Evolutionary conservation across 208 protist species (phyloP).

Genomic region (Acanthamoeba royreba): DNA sequence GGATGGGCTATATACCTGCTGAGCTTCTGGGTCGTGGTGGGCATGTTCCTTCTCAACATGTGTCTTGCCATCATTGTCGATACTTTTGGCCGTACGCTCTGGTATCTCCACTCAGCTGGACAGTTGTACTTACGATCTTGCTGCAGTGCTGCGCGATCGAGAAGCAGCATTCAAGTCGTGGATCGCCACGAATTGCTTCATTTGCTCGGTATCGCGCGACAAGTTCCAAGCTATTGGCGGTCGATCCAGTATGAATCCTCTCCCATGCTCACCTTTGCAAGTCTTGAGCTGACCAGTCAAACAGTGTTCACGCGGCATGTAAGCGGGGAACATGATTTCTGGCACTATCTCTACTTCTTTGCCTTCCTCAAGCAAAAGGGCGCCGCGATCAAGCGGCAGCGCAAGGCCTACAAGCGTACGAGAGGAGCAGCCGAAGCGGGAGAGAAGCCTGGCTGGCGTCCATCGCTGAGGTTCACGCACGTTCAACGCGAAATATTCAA

Average conservation of each 20-base stretch:
- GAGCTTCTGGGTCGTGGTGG: slow-evolving; percentile 47
- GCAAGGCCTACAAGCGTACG: background rate
- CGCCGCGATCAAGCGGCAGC: slow-evolving; percentile 5
- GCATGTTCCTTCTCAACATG: slow-evolving; percentile 40
- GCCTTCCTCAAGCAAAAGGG: slow-evolving; percentile 42
- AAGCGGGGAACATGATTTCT: background rate
- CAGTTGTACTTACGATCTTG: background rate
- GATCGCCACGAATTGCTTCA: slow-evolving; percentile 20
- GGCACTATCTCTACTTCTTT: slow-evolving; percentile 50
- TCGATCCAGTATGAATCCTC: background rate
- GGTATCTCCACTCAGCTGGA: background rate
- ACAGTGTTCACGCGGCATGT: slow-evolving; percentile 25
- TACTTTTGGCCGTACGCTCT: slow-evolving; percentile 25
- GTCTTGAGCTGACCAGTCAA: background rate
- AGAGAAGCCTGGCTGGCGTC: background rate
- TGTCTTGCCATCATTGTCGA: slow-evolving; percentile 44
- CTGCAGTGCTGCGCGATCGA: background rate
- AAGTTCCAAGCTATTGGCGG: slow-evolving; percentile 19
- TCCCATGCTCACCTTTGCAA: background rate
- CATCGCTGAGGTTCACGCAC: slow-evolving; percentile 22
- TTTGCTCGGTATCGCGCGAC: slow-evolving; percentile 5
- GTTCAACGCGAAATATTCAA: slow-evolving; percentile 48
- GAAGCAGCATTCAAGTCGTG: background rate
- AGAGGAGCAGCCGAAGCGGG: background rate
- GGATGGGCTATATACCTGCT: slow-evolving; percentile 8